phyloP scores from a whole-genome alignment of 2,329 filamentous ascomycete genomes.

The Stagonosporopsis chrysanthemi region DNA sequence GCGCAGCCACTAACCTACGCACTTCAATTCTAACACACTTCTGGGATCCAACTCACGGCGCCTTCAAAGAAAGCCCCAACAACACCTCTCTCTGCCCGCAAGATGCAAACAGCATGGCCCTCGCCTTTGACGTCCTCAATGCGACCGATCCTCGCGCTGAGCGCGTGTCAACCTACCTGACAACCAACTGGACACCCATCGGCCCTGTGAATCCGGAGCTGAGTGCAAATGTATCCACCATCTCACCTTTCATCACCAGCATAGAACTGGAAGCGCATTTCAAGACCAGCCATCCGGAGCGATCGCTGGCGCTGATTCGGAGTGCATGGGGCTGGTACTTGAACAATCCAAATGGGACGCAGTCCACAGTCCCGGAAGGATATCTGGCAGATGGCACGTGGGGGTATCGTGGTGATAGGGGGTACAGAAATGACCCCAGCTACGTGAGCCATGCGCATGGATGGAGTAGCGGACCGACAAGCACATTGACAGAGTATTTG shows the following conservation, averaged over 20 bases:
- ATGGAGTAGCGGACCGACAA: conserved; percentile 50
- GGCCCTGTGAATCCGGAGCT: conserved; percentile 65
- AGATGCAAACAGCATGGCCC: conserved; percentile 61
- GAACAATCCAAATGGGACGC: conserved; percentile 64
- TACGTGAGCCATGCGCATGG: conserved; percentile 55
- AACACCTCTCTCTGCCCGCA: conserved; percentile 57
- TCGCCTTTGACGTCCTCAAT: conserved; percentile 56
- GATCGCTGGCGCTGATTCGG: conserved; percentile 65
- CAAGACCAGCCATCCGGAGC: conserved; percentile 54
- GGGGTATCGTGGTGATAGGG: conserved; percentile 62
- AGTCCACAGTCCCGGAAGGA: conserved; percentile 66
- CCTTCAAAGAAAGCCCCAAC: conserved; percentile 51
- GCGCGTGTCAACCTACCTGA: conserved; percentile 56
- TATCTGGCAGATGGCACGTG: conserved; percentile 65
- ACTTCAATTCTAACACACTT: conserved; percentile 37
- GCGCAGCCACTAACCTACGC: neutral
- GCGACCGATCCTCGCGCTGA: conserved; percentile 47
- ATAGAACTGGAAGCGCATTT: conserved; percentile 68
- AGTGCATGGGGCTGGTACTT: conserved; percentile 68
- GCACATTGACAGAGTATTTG: conserved; percentile 50
- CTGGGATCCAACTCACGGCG: conserved; percentile 36
- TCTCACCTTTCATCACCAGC: conserved; percentile 65
- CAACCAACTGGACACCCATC: conserved; percentile 63
- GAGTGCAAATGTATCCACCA: conserved; percentile 55
- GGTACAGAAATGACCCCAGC: conserved; percentile 59